Evolutionary conservation across 78 protist species (phyloP), one percentile per base, ranked within the genome.

Genomic region (Monocercomonoides exilis): DNA sequence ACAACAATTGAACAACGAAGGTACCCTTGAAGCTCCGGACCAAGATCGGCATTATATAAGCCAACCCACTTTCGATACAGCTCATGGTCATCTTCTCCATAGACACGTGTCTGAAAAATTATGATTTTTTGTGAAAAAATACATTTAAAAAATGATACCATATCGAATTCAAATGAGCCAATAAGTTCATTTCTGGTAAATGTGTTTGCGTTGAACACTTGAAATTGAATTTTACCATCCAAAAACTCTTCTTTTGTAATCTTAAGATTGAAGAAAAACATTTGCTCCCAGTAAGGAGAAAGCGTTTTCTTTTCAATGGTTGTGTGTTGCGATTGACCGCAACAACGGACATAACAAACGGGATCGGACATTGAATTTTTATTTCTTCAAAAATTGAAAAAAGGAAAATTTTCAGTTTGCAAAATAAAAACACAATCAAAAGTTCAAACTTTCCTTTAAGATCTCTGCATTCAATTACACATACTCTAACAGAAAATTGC

Each of bases 161-260:
- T 33, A 77, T 82, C 90, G 77, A 88, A 32, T 1, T 80, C 90
- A 77, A 46, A 88, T 1, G 36, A 2, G 35, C 90, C 91, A 45
- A 89, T 89, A 5, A 89, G 85, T 3, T 85, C 91, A 36, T 89
- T 89, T 85, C 88, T 35, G 34, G n/a, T 42, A 3, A 84, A 2
- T 2, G 89, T 86, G 84, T 84, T 43, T 41, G 91, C 45, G 11
- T 89, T 88, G 43, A 44, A 85, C 42, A 89, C 90, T 29, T 2
- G 2, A 42, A 89, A 84, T 43, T 44, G 3, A 1, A 89, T 1
- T 42, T 4, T 88, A 33, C 38, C 29, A 34, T 80, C 42, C 3
- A 32, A 4, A 85, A 87, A 64, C 4, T 89, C 91, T 38, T 43
- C 64, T 43, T 2, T 36, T 45, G 41, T 1, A 21, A 84, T 2